Base-by-base conservation (phyloP, 805 yeast species). In the Blastobotrys mokoenaii region DNA sequence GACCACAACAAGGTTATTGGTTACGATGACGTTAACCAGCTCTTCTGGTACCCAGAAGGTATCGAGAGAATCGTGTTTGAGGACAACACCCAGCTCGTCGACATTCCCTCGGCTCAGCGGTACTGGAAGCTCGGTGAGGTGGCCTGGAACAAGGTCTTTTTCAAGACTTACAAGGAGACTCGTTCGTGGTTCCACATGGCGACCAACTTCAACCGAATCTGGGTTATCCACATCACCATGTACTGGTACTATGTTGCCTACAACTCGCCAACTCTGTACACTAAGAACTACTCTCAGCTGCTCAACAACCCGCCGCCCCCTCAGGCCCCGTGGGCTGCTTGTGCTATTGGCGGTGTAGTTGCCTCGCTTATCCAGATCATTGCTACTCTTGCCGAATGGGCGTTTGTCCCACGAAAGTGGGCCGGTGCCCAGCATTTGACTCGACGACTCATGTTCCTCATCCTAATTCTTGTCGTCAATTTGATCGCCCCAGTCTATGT, bases 341-440 rank as follows among this genome's bases (percentile, higher is more conserved):
- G 82, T 53, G 95, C 96, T 43, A 73, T 90, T 57, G 97, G 90
- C 68, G 98, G 98, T 73, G 67, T 84, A 40, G 73, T 90, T 55
- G 97, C 97, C 44, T 70, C 80, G 49, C 62, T 77, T 40, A 77
- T 93, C 58, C 95, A 90, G 68, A 74, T 93, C 47, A 54, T 77
- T 47, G 98, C 98, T 41, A 90, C 97, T 25, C 48, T 87, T 33
- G 78, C 84, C 60, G 99, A 93, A 70, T 90, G 95, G 95, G 71
- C 80, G 64, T 94, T 87, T 59, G 97, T 94, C 49, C 98, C 98
- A 55, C 82, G 97, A 69, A 77, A 81, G 58, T 94, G 97, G 97
- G 95, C 97, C 30, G 98, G 99, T 67, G 96, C 97, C 65, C 97
- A 90, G 71, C 96, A 84, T 64, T 76, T 93, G 63, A 70, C 86